Evolutionary conservation across 805 yeast species (phyloP).

Genomic region (Middelhovenomyces tepae): DNA sequence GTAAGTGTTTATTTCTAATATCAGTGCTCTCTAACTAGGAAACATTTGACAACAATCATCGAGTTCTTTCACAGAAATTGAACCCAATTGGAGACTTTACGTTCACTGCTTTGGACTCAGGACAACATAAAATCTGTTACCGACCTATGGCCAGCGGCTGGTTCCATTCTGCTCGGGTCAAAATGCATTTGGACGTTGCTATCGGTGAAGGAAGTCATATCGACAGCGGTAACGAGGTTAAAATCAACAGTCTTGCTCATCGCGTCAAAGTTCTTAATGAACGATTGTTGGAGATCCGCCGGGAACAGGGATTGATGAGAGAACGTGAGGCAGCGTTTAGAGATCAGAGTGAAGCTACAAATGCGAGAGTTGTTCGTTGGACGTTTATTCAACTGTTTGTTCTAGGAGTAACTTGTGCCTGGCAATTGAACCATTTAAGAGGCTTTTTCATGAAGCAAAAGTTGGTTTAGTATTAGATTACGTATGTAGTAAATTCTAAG

Average conservation of each 20-base stretch:
- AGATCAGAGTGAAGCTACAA: constrained; percentile 67
- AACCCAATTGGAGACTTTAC: constrained; percentile 58
- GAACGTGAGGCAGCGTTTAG: constrained; percentile 67
- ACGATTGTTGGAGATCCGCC: constrained; percentile 48
- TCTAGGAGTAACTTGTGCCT: constrained; percentile 56
- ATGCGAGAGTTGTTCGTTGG: constrained; percentile 65
- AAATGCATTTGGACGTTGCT: constrained; percentile 67
- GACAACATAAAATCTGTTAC: constrained; percentile 79
- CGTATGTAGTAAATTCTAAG: no score
- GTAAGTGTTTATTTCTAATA: constrained; percentile 23
- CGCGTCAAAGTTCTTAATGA: constrained; percentile 49
- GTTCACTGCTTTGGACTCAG: constrained; percentile 73
- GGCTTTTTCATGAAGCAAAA: constrained; percentile 82
- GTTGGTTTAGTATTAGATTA: no score
- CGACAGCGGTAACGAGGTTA: constrained; percentile 52
- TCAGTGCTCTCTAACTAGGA: constrained; percentile 34
- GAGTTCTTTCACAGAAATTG: constrained; percentile 62
- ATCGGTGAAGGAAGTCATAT: constrained; percentile 56
- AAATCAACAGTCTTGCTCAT: constrained; percentile 43
- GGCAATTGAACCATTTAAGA: constrained; percentile 72
- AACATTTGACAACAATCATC: constrained; percentile 74
- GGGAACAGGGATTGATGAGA: constrained; percentile 57
- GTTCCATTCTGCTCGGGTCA: constrained; percentile 50
- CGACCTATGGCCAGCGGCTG: constrained; percentile 52
- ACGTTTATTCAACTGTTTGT: constrained; percentile 63